Base-by-base conservation (phyloP, 108 stramenopile species). In the Skeletonema grethae region DNA sequence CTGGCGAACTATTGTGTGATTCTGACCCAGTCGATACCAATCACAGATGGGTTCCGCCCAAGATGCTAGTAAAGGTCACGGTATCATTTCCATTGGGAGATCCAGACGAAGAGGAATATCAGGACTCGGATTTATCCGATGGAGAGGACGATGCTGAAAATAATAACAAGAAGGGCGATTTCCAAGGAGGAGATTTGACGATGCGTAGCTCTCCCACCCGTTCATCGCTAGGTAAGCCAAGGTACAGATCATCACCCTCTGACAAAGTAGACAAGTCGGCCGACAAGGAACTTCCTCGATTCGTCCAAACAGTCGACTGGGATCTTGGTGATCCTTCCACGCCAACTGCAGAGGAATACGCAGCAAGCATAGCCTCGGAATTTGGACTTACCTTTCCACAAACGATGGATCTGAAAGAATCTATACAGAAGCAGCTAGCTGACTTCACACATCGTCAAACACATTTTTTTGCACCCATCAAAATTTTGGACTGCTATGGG, bases 11-110 rank as follows among this genome's bases (percentile, higher is more conserved):
- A 29, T 48, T 89, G n/a, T 85, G 78, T 60, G 77, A 87, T 60
- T 24, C 66, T 10, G 73, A 66, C 48, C 77, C 76, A n/a, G 73
- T 87, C 9, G 93, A 94, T 57, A 91, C 93, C 36, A 90, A 90
- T 65, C 79, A 88, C 55, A 59, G 62, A 10, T 76, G 75, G 60
- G 70, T 76, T 35, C 85, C 83, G 5, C 84, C 79, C 2, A 63
- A 80, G 34, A 50, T 24, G 15, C 18, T 81, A 20, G 61, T 67
- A 1, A 70, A 68, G 9, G 63, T 94, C 24, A 53, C 15, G 9
- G 68, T 94, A 3, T 68, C 82, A 25, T 93, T 93, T 82, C 88
- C 89, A 5, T 65, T 90, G 15, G 76, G 58, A 18, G 85, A 84
- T 50, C 56, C 57, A 15, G 65, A 77, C 45, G 70, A 76, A 5